A percentile compares a stretch with the other conserved stretches of the same genome.
Conservation (phyloP, 2,329 filamentous ascomycete species). For the Trichoderma semiorbis region DNA sequence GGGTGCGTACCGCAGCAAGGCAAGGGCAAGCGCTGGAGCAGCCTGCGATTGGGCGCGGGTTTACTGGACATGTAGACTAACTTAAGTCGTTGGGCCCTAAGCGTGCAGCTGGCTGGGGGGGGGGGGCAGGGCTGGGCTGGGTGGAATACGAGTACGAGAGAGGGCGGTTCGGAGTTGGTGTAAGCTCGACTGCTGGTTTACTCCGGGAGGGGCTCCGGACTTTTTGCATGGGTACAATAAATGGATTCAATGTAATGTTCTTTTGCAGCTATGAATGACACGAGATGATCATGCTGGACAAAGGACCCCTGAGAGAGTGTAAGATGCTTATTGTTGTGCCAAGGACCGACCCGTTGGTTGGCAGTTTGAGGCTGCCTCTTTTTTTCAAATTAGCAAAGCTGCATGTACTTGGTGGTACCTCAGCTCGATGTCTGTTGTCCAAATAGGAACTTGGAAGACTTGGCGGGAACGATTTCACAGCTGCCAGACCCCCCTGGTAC, state of each 20-base stretch:
- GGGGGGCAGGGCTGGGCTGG: background rate
- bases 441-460: background rate
- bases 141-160: constrained; percentile 6
- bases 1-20: background rate
- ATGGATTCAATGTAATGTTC: background rate
- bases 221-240: background rate
- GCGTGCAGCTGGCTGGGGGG: background rate
- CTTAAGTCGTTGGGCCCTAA: background rate
- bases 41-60: background rate
- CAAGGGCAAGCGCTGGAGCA: background rate
- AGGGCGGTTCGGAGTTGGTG: background rate
- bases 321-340: background rate
- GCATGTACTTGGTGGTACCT: background rate
- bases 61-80: too few relatives aligned
- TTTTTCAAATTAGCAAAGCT: background rate
- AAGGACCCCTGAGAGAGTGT: background rate
- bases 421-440: background rate
- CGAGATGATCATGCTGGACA: background rate
- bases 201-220: background rate
- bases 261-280: background rate
- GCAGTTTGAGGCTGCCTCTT: background rate
- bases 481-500: background rate
- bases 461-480: background rate
- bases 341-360: background rate
- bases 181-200: background rate